Evolutionary conservation across 345 rosid genomes (phyloP).

Genomic region (Rhodomyrtus tomentosa): DNA sequence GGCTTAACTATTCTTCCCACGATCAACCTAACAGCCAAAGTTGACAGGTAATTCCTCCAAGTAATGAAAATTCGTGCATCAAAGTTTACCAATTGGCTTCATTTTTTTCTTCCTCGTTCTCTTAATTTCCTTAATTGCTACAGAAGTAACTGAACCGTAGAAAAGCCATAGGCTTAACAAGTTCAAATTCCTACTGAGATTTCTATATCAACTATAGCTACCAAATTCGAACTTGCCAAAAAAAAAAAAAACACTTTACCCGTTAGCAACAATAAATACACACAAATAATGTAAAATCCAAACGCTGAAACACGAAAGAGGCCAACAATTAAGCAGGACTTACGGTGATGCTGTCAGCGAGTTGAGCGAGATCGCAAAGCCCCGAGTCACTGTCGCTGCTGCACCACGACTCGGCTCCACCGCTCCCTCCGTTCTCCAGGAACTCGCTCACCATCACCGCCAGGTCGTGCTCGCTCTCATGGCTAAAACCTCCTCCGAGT

Average conservation of each 20-base stretch:
- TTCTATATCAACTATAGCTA: background rate
- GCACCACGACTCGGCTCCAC: slow-evolving; percentile 49
- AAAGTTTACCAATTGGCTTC: background rate
- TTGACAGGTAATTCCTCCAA: background rate
- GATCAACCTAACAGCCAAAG: background rate
- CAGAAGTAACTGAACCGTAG: background rate
- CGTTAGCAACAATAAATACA: background rate
- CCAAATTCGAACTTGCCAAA: background rate
- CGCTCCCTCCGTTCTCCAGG: slow-evolving; percentile 58
- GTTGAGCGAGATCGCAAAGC: slow-evolving; percentile 52
- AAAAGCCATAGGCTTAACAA: background rate
- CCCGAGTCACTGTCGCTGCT: slow-evolving; percentile 91
- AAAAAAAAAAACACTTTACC: background rate
- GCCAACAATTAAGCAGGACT: background rate
- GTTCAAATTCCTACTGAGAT: background rate
- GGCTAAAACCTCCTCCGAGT: slow-evolving; percentile 47
- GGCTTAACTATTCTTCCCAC: background rate
- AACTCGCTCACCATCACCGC: slow-evolving; percentile 85
- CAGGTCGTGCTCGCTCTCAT: slow-evolving; percentile 82
- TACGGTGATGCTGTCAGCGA: slow-evolving; percentile 74
- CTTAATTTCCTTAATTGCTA: background rate
- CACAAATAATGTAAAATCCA: background rate
- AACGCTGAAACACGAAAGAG: background rate
- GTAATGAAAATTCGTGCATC: background rate
- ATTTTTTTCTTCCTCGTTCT: background rate